These are phyloP conservation scores for Lathyrus sativus DNA, from an alignment of 306 rosid species.

Conservation along the genomic window DNA sequence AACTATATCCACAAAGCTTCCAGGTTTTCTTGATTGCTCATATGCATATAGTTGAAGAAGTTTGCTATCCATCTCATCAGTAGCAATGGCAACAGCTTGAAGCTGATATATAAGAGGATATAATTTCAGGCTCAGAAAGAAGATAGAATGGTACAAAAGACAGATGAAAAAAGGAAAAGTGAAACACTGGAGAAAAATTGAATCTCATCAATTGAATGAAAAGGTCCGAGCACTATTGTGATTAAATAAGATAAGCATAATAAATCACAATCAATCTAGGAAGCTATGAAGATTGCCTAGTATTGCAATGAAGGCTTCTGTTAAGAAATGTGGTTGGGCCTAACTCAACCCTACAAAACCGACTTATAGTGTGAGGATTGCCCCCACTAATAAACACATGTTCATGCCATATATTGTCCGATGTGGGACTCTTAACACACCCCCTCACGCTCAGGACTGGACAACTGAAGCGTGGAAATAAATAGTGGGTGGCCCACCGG, in stretches of 20 bases:
- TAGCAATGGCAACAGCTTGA: slow-evolving; percentile 77
- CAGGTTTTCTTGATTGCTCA: slow-evolving; percentile 85
- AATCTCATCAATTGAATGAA: neutral
- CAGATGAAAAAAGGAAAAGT: neutral
- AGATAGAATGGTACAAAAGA: slow-evolving; percentile 15
- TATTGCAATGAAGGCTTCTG: neutral
- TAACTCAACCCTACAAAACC: too few relatives aligned
- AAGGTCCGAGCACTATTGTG: neutral
- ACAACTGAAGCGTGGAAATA: too few relatives aligned
- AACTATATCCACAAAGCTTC: slow-evolving; percentile 78
- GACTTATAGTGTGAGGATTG: too few relatives aligned
- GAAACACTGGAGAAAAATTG: neutral
- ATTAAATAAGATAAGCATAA: neutral
- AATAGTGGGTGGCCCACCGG: too few relatives aligned
- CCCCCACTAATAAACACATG: too few relatives aligned
- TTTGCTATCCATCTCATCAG: slow-evolving; percentile 95
- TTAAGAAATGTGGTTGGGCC: too few relatives aligned
- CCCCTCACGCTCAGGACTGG: too few relatives aligned
- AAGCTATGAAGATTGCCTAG: too few relatives aligned
- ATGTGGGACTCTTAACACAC: too few relatives aligned
- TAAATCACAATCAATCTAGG: neutral
- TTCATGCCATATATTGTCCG: too few relatives aligned
- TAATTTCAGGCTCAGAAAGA: slow-evolving; percentile 35
- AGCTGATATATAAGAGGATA: slow-evolving; percentile 55
- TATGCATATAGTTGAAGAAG: slow-evolving; percentile 87